These are phyloP conservation scores for Adansonia gregorii DNA, from an alignment of 441 rosid genomes.

Conservation along the genomic window DNA sequence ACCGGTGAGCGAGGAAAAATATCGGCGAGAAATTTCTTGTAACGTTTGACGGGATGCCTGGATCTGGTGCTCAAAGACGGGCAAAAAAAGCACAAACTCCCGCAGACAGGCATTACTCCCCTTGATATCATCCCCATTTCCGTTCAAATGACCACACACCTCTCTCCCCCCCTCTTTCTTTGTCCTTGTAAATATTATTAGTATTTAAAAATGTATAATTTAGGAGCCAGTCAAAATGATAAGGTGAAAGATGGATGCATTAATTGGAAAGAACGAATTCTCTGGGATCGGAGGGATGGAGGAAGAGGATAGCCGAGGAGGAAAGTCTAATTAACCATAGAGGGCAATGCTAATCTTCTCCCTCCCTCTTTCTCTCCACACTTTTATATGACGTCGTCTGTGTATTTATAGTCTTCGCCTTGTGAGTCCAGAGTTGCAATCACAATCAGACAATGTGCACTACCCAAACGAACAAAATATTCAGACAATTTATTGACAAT, in stretches of 20 bases:
- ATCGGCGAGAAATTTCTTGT: slow-evolving; percentile 71
- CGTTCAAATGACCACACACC: slow-evolving; percentile 11
- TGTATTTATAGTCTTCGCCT: slow-evolving; percentile 19
- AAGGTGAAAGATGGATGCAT: slow-evolving; percentile 8
- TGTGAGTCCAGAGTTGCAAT: not conserved
- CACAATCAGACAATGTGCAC: not conserved
- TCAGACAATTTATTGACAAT: not conserved
- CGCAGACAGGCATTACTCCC: slow-evolving; percentile 26
- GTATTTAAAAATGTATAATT: not conserved
- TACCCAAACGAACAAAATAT: not conserved
- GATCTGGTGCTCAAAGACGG: slow-evolving; percentile 74
- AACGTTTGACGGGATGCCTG: slow-evolving; percentile 75
- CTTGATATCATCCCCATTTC: slow-evolving; percentile 20
- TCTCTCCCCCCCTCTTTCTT: slow-evolving; percentile 6
- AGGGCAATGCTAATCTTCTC: not conserved
- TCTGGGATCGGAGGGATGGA: slow-evolving; percentile 21
- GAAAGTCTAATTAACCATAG: not conserved
- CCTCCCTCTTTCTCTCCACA: not conserved
- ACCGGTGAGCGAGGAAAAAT: slow-evolving; percentile 70
- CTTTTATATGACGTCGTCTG: not conserved
- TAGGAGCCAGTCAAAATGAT: not conserved
- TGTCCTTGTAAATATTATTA: not conserved
- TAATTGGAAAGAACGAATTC: slow-evolving; percentile 11
- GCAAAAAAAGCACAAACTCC: slow-evolving; percentile 25
- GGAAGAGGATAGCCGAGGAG: slow-evolving; percentile 19